Evolutionary conservation across 768 basidiomycete species (phyloP), one percentile per base, ranked within the genome.

Genomic region (Pleurotus djamor): DNA sequence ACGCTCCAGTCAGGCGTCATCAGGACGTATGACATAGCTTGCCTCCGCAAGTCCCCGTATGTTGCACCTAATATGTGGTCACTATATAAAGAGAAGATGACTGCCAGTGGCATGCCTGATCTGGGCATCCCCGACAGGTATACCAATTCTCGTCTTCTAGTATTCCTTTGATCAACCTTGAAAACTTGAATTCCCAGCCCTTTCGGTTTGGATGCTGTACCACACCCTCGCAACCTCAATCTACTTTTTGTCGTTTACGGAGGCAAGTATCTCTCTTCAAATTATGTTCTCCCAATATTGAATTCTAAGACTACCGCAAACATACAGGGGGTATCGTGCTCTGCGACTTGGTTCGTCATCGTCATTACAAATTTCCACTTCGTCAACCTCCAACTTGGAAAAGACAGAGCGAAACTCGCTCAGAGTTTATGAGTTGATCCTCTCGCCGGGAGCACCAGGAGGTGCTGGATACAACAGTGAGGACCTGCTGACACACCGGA

Each of bases 401-500:
- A 57, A 83, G 78, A 72, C 76, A 62, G 78, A 84, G 72, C 79
- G 77, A 28, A 79, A 74, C 49, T 81, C 80, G 2, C 62, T 85
- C 10, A 80, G 85, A 44, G 83, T 79, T 8, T 95, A 87, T 67
- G 90, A 92, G 68, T 75, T 90, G 50, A 72, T 84, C 4, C 67
- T 94, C 4, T 84, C 88, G 17, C 90, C 93, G 4, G 93, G 94
- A 37, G 91, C 93, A 5, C 89, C 91, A 3, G 93, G 92, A 55
- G 92, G 92, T 3, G 73, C 76, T 21, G 86, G 86, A 9, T 90
- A 89, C 69, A 71, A 75, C 12, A 73, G 77, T 58, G 73, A 75
- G 86, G 81, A 85, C 54, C 75, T 94, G n/a, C 79, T 93, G 49
- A 83, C 77, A 0, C 88, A 88, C 69, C 83, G 93, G 0, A 78